Percentiles rank a stretch among this genome's conserved stretches.
Conservation (phyloP, 345 rosid species). For the Murraya koenigii region DNA sequence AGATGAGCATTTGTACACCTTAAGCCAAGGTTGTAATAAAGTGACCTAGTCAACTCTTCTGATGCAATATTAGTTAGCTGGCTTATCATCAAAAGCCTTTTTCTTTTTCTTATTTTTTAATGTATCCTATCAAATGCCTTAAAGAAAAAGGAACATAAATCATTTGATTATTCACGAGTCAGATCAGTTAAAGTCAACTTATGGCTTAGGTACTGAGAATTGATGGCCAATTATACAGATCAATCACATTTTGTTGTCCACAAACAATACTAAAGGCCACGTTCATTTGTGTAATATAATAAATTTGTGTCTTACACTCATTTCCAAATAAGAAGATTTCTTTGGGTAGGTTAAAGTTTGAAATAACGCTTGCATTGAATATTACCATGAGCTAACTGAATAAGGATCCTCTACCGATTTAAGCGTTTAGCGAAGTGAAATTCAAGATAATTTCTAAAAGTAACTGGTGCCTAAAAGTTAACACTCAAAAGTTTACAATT, state of each 20-base stretch:
- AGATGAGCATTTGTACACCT: not conserved
- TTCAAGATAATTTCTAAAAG: not conserved
- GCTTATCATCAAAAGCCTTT: not conserved
- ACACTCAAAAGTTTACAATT: no score
- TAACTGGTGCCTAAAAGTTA: not conserved
- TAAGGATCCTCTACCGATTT: not conserved
- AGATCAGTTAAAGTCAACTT: not conserved
- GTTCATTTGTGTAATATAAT: not conserved
- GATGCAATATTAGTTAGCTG: not conserved
- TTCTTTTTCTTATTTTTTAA: no score
- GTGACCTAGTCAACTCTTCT: no score
- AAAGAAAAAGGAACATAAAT: not conserved
- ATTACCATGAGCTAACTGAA: not conserved
- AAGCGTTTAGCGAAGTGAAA: not conserved
- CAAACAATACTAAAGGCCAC: not conserved
- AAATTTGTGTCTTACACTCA: no score
- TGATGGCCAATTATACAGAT: not conserved
- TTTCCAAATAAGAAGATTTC: not conserved
- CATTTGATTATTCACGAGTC: not conserved
- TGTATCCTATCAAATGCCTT: not conserved
- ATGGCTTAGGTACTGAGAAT: not conserved
- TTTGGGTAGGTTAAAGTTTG: not conserved
- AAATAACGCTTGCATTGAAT: no score
- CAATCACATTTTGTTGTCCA: not conserved
- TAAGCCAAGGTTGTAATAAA: not conserved